Evolutionary conservation across 2,329 filamentous ascomycete genomes (phyloP), one percentile per base, ranked within the genome.

Genomic region (Scedosporium dehoogii): DNA sequence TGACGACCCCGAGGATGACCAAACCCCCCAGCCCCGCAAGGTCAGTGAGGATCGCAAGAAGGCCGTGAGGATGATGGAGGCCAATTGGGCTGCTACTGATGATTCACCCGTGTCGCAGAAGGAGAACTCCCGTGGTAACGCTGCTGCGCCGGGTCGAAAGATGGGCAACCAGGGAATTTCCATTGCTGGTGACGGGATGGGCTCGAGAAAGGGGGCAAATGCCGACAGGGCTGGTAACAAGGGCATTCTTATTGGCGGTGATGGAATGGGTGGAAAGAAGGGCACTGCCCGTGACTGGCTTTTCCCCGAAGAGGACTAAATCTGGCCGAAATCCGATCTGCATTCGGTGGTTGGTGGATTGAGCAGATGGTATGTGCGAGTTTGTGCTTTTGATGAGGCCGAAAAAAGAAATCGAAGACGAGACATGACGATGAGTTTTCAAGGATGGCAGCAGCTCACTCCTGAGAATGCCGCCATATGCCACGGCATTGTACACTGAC

Each of bases 51-150:
- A 85, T 65, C 84, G 84, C 66, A 80, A 84, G 72, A 90, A 91
- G 75, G 86, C 81, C 3, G 83, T 90, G 61, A 86, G 89, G 74
- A 87, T 85, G 79, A 88, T 91, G 85, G 83, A 89, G 68, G 77
- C 86, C 57, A 84, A 80, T 72, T 86, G 84, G 85, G 75, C 76
- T 1, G 66, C 76, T 12, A 81, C 83, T 65, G 83, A 86, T 62
- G 70, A 79, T 67, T 85, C 84, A 1, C 82, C 83, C 6, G 73
- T 18, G 5, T 70, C 69, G n/a, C 78, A 80, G 61, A 83, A 83
- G 68, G 80, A 83, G 70, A 83, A 83, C 70, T n/a, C 23, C 18
- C 33, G 21, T 29, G 60, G 5, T 10, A 33, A 4, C 44, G 51
- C 46, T 9, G n/a, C 38, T 9, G 60, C 44, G 44, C 46, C 65